These are phyloP conservation scores for Malania oleifera DNA, from an alignment of 164 flowering plant species.

Conservation along the genomic window DNA sequence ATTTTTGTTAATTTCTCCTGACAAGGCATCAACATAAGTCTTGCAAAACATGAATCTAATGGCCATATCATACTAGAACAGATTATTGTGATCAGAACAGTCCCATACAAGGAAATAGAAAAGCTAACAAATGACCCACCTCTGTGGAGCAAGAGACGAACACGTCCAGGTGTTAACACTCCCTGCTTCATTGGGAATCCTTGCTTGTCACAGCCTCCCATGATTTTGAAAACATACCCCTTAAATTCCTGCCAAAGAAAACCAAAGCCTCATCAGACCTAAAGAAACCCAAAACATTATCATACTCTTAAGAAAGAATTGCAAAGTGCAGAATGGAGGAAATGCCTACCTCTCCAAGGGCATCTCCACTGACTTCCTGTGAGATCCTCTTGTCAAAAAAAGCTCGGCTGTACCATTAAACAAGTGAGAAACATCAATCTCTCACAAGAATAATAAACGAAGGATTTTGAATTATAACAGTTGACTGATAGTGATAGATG, in stretches of 20 bases:
- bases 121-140: not conserved
- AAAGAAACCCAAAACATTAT: no score
- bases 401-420: not conserved
- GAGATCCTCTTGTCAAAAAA: slow-evolving; percentile 2
- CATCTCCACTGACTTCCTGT: not conserved
- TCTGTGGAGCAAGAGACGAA: slow-evolving; percentile 9
- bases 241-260: slow-evolving; percentile 1
- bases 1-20: not conserved
- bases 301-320: no score
- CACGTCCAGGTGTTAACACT: slow-evolving; percentile 7
- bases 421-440: no score
- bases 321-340: not conserved
- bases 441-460: no score
- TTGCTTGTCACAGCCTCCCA: slow-evolving; percentile 7
- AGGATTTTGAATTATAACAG: no score
- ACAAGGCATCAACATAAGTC: not conserved
- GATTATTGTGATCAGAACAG: no score
- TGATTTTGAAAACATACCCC: slow-evolving; percentile 6
- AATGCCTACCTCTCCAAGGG: not conserved
- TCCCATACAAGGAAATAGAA: not conserved
- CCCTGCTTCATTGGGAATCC: slow-evolving; percentile 11
- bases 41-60: not conserved
- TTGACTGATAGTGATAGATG: no score
- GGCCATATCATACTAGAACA: not conserved
- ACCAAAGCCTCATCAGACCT: no score